phyloP scores from a whole-genome alignment of 345 rosid genomes.

The Eucalyptus pauciflora region DNA sequence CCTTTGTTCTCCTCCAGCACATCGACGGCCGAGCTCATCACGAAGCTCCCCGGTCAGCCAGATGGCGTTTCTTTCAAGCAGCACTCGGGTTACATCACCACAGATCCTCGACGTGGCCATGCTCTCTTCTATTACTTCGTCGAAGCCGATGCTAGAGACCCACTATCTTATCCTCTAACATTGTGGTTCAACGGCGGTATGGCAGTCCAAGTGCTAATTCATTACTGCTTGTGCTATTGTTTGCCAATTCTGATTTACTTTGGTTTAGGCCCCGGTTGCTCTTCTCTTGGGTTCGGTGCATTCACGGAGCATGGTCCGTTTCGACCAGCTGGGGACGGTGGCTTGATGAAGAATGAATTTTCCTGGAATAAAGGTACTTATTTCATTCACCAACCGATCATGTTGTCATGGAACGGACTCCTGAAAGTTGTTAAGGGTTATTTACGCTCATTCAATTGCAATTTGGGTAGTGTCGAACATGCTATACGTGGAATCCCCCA shows the following conservation, averaged over 20 bases:
- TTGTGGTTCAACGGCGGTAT: background rate
- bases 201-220: background rate
- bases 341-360: conserved; percentile 11
- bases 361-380: conserved; percentile 19
- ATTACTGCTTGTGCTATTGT: background rate
- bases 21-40: conserved; percentile 2
- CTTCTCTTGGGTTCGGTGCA: conserved; percentile 24
- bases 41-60: conserved; percentile 18
- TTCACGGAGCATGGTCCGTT: conserved; percentile 22
- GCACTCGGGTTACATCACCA: conserved; percentile 17
- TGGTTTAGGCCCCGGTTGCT: conserved; percentile 21
- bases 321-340: conserved; percentile 14
- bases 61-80: conserved; percentile 11
- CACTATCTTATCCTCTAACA: background rate
- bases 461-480: conserved; percentile 7
- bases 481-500: conserved; percentile 18
- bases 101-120: background rate
- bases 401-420: background rate
- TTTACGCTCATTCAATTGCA: background rate
- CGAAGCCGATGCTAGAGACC: background rate
- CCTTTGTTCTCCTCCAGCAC: background rate
- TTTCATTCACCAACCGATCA: background rate
- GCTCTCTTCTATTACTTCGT: background rate
- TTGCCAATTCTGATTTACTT: background rate
- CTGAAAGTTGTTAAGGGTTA: background rate